A percentile compares a stretch with the other conserved stretches of the same genome.
phyloP scores from a whole-genome alignment of 495 filamentous ascomycete species.

The Neurospora sp. region DNA sequence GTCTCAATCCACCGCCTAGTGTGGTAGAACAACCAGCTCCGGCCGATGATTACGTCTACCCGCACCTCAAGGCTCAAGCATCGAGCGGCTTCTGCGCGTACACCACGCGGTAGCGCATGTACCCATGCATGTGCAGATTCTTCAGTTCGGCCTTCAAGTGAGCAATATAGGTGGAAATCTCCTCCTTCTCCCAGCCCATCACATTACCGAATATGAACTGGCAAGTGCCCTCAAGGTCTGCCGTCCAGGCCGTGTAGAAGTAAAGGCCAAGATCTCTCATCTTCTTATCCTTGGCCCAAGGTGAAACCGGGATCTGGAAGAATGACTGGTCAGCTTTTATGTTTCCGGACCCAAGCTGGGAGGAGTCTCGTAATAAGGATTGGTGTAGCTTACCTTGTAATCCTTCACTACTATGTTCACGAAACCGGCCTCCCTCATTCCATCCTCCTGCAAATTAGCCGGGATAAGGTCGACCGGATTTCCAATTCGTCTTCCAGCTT shows the following conservation, averaged over 20 bases:
- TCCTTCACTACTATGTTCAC: not conserved
- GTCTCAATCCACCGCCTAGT: too few species aligned
- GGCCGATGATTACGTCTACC: too few species aligned
- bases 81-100: conserved; percentile 22
- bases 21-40: too few species aligned
- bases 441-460: conserved; percentile 9
- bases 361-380: not conserved
- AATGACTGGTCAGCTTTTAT: not conserved
- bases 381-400: not conserved
- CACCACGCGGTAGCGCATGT: conserved; percentile 12
- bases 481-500: conserved; percentile 16
- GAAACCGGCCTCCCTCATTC: conserved; percentile 18
- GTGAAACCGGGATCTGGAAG: not conserved
- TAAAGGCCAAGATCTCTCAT: not conserved
- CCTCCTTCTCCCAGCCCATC: conserved; percentile 16
- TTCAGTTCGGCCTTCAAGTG: conserved; percentile 10
- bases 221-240: not conserved
- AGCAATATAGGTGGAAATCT: conserved; percentile 10
- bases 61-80: not conserved
- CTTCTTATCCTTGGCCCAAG: not conserved
- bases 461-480: conserved; percentile 9
- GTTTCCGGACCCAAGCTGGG: not conserved
- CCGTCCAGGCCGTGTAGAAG: not conserved
- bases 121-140: conserved; percentile 7
- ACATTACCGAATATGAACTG: conserved; percentile 22